Base-by-base conservation (phyloP, 2,329 filamentous ascomycete genomes). In the Alternaria rosae region DNA sequence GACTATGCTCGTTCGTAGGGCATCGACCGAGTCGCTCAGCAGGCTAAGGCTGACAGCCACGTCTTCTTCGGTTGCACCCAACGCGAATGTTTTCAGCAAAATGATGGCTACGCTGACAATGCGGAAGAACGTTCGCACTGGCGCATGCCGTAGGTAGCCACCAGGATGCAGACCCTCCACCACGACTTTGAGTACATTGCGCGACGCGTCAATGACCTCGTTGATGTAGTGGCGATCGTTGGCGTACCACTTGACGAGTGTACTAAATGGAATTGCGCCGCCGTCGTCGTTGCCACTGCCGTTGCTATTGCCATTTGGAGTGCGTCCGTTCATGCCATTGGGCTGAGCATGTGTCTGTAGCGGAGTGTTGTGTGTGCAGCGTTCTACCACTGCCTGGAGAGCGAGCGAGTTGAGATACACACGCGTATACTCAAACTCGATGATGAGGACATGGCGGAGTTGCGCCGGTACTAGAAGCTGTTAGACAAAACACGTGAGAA, bases 361-460 rank as follows among this genome's bases (percentile, higher is more conserved):
- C 60, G 69, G 78, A 3, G 89, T 89, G 66, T 94, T 91, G 63
- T 87, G 93, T 7, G 93, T 94, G 80, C 92, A 97, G 62, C 94
- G 88, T 79, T 97, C 94, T 6, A 98, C 93, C 4, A 98, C 93
- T 21, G 95, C 95, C 80, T 99, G 95, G 2, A 99, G 83, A 3
- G 94, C 94, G 2, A 99, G 85, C 1, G 94, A 97, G 78, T 98
- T 97, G 81, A 97, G 87, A 76, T 98, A 98, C 53, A 97, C 91
- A 72, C 94, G 88, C 25, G 94, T 93, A 76, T 97, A 97, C 74
- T 98, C 93, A 74, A 95, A 97, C 81, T 99, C 95, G 68, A 98
- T 97, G 8, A 89, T 91, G 28, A 99, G 84, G 61, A 98, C 94
- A 76, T 93, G 89, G 47, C 85, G 83, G 81, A 90, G 87, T 59